Conservation (phyloP, 1,284 basidiomycete species). For the Sparassis latifolia region DNA sequence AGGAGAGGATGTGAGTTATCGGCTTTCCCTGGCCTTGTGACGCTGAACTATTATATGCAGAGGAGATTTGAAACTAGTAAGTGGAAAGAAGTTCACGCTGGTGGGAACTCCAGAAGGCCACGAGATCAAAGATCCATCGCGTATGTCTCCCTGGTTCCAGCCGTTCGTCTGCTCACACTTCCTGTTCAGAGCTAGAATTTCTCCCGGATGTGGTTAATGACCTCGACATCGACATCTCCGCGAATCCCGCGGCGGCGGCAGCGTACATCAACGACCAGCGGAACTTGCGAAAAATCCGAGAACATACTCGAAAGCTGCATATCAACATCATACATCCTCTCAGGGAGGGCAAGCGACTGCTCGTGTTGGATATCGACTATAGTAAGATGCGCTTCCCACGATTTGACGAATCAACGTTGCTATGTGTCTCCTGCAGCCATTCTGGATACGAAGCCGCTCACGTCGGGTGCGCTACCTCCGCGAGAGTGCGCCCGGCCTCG, state of each 20-base stretch:
- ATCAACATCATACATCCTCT: slow-evolving; percentile 74
- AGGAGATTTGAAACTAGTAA: slow-evolving; percentile 49
- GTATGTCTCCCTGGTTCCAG: slow-evolving; percentile 20
- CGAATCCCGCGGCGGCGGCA: slow-evolving; percentile 47
- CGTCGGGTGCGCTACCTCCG: slow-evolving; percentile 71
- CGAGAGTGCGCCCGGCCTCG: slow-evolving; percentile 77
- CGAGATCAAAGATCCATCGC: slow-evolving; percentile 74
- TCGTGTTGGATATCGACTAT: slow-evolving; percentile 88
- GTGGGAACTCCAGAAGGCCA: slow-evolving; percentile 80
- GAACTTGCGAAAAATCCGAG: slow-evolving; percentile 73
- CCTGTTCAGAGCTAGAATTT: slow-evolving; percentile 45
- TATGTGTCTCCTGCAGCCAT: slow-evolving; percentile 42
- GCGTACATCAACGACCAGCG: slow-evolving; percentile 66
- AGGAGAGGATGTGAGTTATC: slow-evolving; percentile 52
- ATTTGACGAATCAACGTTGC: background rate
- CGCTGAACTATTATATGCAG: slow-evolving; percentile 23
- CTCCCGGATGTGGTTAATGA: slow-evolving; percentile 76
- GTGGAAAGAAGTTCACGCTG: slow-evolving; percentile 72
- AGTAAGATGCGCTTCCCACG: slow-evolving; percentile 37
- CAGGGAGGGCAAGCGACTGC: slow-evolving; percentile 68
- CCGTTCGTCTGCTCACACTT: background rate
- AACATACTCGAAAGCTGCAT: slow-evolving; percentile 60
- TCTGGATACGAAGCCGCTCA: slow-evolving; percentile 76
- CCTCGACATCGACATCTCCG: slow-evolving; percentile 71
- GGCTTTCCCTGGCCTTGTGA: background rate